Evolutionary conservation across 257 asterid species (phyloP), one percentile per base, ranked within the genome.

Genomic region (Nicotiana otophora): DNA sequence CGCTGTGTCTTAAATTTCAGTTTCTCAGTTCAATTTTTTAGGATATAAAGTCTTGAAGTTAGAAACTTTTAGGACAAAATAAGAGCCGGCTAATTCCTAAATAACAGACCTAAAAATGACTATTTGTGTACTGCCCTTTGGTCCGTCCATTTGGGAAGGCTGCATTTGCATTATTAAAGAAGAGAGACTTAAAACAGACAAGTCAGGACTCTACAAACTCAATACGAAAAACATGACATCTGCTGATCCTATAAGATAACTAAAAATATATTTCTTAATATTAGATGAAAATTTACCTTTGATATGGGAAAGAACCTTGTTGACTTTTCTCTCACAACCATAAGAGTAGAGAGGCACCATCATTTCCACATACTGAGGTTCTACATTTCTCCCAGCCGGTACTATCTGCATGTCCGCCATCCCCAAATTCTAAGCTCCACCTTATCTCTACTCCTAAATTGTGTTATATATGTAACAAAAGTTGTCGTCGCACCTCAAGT

Each of bases 341-440:
- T 86, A 89, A 58, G 99, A 95, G 83, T 93, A 95, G 53, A 95
- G 89, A 75, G 97, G 99, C 55, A 92, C 98, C 95, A 89, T 92
- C 98, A 95, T 91, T 81, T 95, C 99, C 72, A 95, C 99, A 60
- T 87, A 91, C 64, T 95, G 99, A 70, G 99, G 97, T 81, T 92
- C 98, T 64, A 95, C 94, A 74, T 89, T 93, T 58, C 65, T 82
- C 0, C 57, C 78, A 2, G 87, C 95, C 19, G 85, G 87, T 82
- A 93, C 92, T 78, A 92, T 91, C 83, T 93, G 95, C 78, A 89
- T 39, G 82, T 89, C 69, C 14, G 84, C 90, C 97, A 92, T 90
- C 1, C 46, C 63, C 26, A 26, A 51, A 51, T 28, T 34, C 16
- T 9, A 67, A 33, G 4, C 4, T 34, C 7, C 39, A 74, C 48